Conservation (phyloP, 164 flowering plant genomes). For the Liquidambar formosana region DNA sequence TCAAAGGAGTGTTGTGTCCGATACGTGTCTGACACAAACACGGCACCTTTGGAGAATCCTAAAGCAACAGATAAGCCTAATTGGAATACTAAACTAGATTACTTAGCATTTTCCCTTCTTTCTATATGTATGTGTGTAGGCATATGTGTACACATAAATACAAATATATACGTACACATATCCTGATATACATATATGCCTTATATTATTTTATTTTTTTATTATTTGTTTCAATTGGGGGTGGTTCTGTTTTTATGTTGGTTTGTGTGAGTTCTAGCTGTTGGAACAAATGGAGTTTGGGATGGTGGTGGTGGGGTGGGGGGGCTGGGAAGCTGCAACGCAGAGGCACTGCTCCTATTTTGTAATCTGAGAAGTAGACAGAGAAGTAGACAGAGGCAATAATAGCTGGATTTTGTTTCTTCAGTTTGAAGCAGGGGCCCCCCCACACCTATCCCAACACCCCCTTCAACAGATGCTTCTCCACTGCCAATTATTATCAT, state of each 20-base stretch:
- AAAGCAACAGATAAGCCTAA: too few species aligned
- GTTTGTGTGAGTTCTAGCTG: slow-evolving; percentile 2
- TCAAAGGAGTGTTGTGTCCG: too few species aligned
- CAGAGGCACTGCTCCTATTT: slow-evolving; percentile 45
- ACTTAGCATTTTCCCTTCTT: too few species aligned
- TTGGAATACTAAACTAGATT: too few species aligned
- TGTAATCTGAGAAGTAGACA: slow-evolving; percentile 71
- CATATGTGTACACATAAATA: too few species aligned
- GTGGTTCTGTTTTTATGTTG: neutral
- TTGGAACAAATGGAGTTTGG: neutral
- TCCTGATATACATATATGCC: too few species aligned
- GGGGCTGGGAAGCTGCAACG: slow-evolving; percentile 28
- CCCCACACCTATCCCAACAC: slow-evolving; percentile 11
- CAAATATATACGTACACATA: too few species aligned
- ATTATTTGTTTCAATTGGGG: neutral
- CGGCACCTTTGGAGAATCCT: too few species aligned
- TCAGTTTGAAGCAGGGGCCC: slow-evolving; percentile 49
- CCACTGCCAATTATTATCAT: slow-evolving; percentile 21
- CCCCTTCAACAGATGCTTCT: slow-evolving; percentile 13
- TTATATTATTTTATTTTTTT: too few species aligned
- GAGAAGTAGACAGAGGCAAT: slow-evolving; percentile 58
- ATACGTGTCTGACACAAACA: too few species aligned
- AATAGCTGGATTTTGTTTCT: slow-evolving; percentile 66
- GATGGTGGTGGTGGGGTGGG: slow-evolving; percentile 16
- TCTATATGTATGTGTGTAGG: too few species aligned